A percentile compares a stretch with the other conserved stretches of the same genome.
Evolutionary conservation across 179 eudicot genomes (phyloP).

Genomic region (Spinacia oleracea): DNA sequence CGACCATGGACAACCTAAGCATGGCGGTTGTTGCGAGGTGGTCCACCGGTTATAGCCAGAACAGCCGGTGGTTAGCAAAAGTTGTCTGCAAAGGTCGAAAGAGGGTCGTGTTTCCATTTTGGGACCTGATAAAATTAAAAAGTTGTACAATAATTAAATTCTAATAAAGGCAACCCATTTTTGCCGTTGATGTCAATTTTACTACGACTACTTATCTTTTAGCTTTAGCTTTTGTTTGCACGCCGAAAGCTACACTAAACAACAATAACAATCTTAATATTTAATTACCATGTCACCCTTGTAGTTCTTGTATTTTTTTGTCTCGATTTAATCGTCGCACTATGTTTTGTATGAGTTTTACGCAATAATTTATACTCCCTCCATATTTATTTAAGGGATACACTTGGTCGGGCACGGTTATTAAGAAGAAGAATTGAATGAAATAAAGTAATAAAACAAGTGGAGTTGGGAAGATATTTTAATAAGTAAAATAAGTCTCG

Average conservation of each 20-base stretch:
- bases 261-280: neutral
- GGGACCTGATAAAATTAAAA: neutral
- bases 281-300: neutral
- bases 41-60: neutral
- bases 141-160: neutral
- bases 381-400: no score
- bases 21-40: neutral
- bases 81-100: neutral
- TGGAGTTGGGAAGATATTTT: no score
- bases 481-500: no score
- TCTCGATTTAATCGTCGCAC: no score
- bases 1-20: neutral
- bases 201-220: no score
- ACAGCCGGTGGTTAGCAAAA: neutral
- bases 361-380: no score
- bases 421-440: no score
- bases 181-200: conserved; percentile 13
- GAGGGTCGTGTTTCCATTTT: conserved; percentile 11
- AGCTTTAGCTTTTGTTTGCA: conserved; percentile 20
- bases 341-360: no score
- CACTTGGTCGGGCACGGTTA: no score
- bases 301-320: no score
- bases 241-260: conserved; percentile 27
- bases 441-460: no score
- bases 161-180: conserved; percentile 2